A percentile compares a stretch with the other conserved stretches of the same genome.
Conservation (phyloP, 1,284 basidiomycete species). For the Clitocybe nebularis region DNA sequence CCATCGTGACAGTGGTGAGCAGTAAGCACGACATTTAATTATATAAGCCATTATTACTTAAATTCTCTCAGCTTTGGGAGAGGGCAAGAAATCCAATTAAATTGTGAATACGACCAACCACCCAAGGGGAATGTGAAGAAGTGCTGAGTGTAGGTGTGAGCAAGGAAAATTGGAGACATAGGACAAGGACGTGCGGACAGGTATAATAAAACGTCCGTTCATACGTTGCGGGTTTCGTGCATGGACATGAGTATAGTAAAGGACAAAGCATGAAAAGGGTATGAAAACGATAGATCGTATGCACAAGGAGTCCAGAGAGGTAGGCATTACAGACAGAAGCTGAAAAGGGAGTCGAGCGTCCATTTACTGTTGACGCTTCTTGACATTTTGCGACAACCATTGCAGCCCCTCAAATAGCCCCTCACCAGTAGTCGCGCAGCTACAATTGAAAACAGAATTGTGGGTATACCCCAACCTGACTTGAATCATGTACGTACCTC, state of each 20-base stretch:
- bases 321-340: conserved; percentile 22
- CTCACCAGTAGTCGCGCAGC: conserved; percentile 94
- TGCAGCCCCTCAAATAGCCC: conserved; percentile 94
- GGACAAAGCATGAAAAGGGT: conserved; percentile 24
- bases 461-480: background rate
- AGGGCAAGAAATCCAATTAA: conserved; percentile 24
- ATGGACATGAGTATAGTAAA: conserved; percentile 31
- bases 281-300: conserved; percentile 21
- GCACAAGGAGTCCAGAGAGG: conserved; percentile 23
- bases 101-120: conserved; percentile 26
- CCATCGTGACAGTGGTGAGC: no score
- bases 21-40: conserved; percentile 33
- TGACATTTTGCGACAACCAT: conserved; percentile 95
- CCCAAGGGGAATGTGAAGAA: conserved; percentile 19
- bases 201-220: conserved; percentile 26
- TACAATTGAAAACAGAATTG: conserved; percentile 29
- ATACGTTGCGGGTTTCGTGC: conserved; percentile 35
- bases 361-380: conserved; percentile 73
- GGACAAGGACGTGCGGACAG: conserved; percentile 24
- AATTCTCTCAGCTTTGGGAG: conserved; percentile 1
- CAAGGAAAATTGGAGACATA: conserved; percentile 20
- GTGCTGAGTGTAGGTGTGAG: conserved; percentile 20
- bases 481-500: conserved; percentile 53
- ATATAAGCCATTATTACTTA: conserved; percentile 15
- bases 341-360: conserved; percentile 14